Base-by-base conservation (phyloP, 768 basidiomycete genomes). In the Mycena crocata region DNA sequence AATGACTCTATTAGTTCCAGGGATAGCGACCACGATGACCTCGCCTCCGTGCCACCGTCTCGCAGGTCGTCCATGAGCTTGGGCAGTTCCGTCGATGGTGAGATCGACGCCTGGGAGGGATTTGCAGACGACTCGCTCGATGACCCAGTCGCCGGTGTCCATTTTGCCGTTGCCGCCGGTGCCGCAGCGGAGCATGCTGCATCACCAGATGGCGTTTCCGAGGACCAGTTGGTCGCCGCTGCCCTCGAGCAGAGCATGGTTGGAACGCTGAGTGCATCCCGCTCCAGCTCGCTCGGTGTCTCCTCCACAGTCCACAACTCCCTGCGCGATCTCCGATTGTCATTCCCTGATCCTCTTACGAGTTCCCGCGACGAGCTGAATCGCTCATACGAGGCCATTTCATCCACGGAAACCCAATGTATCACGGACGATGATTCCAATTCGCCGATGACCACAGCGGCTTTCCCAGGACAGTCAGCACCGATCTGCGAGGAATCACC, bases 231-330 rank as follows among this genome's bases (percentile, higher is more conserved):
- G 45, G 88, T 93, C 71, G 90, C 87, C 71, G 90, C 89, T 71
- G 92, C 87, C 24, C 85, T 94, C 62, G 91, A 94, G 77, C 92
- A 94, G 79, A 94, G 92, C 80, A 86, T 93, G 80, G 84, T 92
- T 73, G 90, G 92, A 78, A 94, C 92, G 19, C 84, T 94, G 67
- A 90, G 87, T 79, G 84, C 88, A 52, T 93, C 92, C 61, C 89
- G 91, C 70, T 87, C 91, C 21, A 88, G 87, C 73, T 87, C 87
- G 37, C 75, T 87, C 60, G 83, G 85, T 68, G 76, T 76, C 48
- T 77, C 81, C 24, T 83, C 86, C 54, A 86, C 88, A 64, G 77
- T 85, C 60, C 90, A 90, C 64, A 84, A 74, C 59, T 87, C 89
- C n/a, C 79, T 89, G 54, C 90, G 89, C 77, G 91, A 93, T 80